Evolutionary conservation across 805 yeast species (phyloP).

Genomic region (Wickerhamiella alocasiicola): DNA sequence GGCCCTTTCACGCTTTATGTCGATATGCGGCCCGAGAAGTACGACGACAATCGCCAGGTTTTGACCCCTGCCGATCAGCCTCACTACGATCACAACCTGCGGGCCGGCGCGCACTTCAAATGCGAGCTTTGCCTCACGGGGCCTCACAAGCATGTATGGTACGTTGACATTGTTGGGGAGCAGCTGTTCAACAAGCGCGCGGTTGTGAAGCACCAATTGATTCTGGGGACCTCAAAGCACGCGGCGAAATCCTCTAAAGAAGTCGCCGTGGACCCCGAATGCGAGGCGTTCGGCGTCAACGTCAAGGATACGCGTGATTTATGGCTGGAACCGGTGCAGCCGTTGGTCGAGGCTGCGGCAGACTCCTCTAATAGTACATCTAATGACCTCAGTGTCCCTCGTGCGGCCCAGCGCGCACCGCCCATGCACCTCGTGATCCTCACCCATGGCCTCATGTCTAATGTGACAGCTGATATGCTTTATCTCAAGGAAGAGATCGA

Average conservation of each 20-base stretch:
- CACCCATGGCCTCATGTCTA: conserved; percentile 90
- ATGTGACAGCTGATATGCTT: conserved; percentile 79
- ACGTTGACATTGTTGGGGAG: conserved; percentile 69
- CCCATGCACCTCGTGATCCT: conserved; percentile 76
- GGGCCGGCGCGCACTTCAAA: conserved; percentile 60
- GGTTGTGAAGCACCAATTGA: conserved; percentile 52
- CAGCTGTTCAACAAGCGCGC: conserved; percentile 59
- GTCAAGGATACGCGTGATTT: conserved; percentile 49
- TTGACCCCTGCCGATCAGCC: conserved; percentile 28
- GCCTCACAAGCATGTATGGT: conserved; percentile 47
- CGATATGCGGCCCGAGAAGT: conserved; percentile 62
- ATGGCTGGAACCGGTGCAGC: conserved; percentile 62
- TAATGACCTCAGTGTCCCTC: too few species aligned
- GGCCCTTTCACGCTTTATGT: conserved; percentile 84
- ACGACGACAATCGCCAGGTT: conserved; percentile 30
- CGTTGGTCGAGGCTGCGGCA: conserved; percentile 15
- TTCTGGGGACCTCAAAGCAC: conserved; percentile 32
- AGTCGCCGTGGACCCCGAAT: conserved; percentile 7
- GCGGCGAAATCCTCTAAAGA: conserved; percentile 15
- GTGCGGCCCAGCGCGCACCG: conserved; percentile 27
- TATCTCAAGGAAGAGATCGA: conserved; percentile 75
- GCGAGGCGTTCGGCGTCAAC: conserved; percentile 22
- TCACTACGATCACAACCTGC: conserved; percentile 39
- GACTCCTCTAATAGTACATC: too few species aligned
- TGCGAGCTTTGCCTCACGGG: conserved; percentile 40